Evolutionary conservation across 2,329 filamentous ascomycete species (phyloP), one percentile per base, ranked within the genome.

Genomic region (Lanzia echinophila): DNA sequence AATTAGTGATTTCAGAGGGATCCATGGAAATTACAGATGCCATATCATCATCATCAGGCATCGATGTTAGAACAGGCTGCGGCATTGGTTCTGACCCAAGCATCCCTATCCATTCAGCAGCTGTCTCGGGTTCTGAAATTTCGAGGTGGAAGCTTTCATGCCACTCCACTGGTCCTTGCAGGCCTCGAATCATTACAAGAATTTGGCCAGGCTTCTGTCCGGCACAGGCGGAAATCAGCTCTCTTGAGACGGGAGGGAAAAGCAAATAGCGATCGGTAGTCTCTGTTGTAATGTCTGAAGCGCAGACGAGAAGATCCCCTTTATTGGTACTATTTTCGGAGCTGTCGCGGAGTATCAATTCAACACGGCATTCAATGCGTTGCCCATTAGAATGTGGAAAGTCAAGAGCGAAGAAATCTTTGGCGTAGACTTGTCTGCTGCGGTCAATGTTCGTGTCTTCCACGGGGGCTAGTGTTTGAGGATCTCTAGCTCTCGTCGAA

Each of bases 241-340:
- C 76, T 59, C 82, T 77, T 17, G 84, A 77, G n/a, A 96, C 77
- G 1, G 94, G 92, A n/a, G 91, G 87, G 65, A 99, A 96, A 0
- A 99, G 78, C 4, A 99, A 79, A 83, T 90, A 97, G 28, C 76
- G 74, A 13, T 86, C 83, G 6, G 79, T 78, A 50, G 82, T 79
- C 43, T 90, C 90, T n/a, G 90, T 83, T 69, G 97, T 90, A n/a
- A 90, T 83, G 19, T 53, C 50, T 34, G 50, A 48, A 69, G 97
- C 91, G 61, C 92, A 91, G 54, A 99, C 86, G 20, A 99, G 79
- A n/a, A 99, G 69, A 68, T 99, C 94, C 6, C 92, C 90, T 47
- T 80, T 75, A 58, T 86, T 81, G 3, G 80, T 79, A 34, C 79
- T 76, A 47, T 81, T 79, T n/a, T 79, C 76, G 22, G 83, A 76